A percentile compares a stretch with the other conserved stretches of the same genome.
These are phyloP conservation scores for Anastatica hierochuntica DNA, from an alignment of 345 rosid genomes.

Conservation along the genomic window DNA sequence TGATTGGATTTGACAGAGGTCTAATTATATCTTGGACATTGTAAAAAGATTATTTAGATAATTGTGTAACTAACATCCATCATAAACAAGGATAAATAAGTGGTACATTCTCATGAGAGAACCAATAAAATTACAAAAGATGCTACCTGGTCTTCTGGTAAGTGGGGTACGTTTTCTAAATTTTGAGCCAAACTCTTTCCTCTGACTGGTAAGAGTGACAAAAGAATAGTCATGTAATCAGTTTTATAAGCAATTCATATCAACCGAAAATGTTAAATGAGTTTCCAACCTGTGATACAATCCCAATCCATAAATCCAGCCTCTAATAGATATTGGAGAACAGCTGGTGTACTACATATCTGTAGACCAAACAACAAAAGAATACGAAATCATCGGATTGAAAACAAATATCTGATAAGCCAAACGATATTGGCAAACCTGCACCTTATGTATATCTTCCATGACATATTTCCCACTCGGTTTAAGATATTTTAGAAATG, in stretches of 20 bases:
- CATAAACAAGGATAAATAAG: conserved; percentile 1
- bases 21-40: conserved; percentile 56
- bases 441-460: too few relatives aligned
- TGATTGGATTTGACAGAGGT: conserved; percentile 74
- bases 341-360: conserved; percentile 84
- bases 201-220: conserved; percentile 42
- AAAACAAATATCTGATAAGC: background rate
- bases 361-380: conserved; percentile 15
- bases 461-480: too few relatives aligned
- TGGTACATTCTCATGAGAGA: background rate
- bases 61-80: background rate
- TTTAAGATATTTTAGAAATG: too few relatives aligned
- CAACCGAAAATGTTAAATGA: background rate
- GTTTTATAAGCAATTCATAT: background rate
- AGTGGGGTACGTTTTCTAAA: conserved; percentile 46
- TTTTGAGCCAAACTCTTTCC: conserved; percentile 92
- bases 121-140: conserved; percentile 1
- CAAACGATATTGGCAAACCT: conserved; percentile 1
- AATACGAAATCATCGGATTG: conserved; percentile 2
- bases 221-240: background rate
- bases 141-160: conserved; percentile 73
- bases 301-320: conserved; percentile 55
- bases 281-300: conserved; percentile 59
- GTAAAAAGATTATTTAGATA: background rate
- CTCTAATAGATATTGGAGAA: conserved; percentile 61